A percentile compares a stretch with the other conserved stretches of the same genome.
Evolutionary conservation across 2,329 filamentous ascomycete species (phyloP).

Genomic region (Didymosphaeria variabile): DNA sequence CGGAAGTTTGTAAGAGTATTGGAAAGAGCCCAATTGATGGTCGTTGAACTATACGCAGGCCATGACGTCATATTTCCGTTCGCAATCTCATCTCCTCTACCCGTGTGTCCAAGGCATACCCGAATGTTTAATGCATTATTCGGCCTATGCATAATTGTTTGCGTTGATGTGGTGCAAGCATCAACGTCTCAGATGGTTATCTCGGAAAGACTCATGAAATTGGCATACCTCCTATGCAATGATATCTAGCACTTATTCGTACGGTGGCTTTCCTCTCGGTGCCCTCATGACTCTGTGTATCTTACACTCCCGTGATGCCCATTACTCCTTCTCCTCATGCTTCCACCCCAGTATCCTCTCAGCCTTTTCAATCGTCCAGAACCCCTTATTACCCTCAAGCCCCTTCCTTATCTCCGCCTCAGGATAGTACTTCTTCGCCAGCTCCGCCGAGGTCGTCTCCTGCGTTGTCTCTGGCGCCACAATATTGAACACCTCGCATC

Average conservation of each 20-base stretch:
- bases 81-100: too few species aligned
- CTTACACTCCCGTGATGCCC: neutral
- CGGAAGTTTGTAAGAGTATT: too few species aligned
- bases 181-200: too few species aligned
- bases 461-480: conserved; percentile 43
- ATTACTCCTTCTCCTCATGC: conserved; percentile 32
- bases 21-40: too few species aligned
- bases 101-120: too few species aligned
- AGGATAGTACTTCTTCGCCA: conserved; percentile 38
- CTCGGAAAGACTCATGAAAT: too few species aligned
- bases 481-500: conserved; percentile 49
- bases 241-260: neutral
- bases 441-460: conserved; percentile 27
- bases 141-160: too few species aligned
- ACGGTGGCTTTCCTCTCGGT: neutral
- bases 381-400: conserved; percentile 29
- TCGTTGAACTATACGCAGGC: too few species aligned
- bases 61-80: too few species aligned
- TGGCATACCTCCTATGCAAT: too few species aligned
- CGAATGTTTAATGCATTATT: too few species aligned
- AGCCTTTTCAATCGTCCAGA: conserved; percentile 37
- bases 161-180: too few species aligned
- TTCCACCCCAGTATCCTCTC: conserved; percentile 34
- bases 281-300: neutral
- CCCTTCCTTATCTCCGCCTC: conserved; percentile 30